A percentile compares a stretch with the other conserved stretches of the same genome.
Conservation (phyloP, 805 yeast species). For the fission yeast (Schizosaccharomyces pombe) region DNA sequence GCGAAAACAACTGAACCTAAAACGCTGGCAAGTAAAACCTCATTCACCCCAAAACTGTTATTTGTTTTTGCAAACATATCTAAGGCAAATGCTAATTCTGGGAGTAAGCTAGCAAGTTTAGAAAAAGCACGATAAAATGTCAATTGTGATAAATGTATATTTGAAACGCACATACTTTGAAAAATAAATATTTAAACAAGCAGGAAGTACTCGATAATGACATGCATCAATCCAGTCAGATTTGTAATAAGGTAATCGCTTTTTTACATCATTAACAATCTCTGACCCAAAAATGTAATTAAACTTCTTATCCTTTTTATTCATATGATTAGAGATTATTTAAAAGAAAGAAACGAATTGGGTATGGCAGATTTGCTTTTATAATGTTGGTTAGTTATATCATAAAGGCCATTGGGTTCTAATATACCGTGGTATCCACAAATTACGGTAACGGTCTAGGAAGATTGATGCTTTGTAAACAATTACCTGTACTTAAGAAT, state of each 20-base stretch:
- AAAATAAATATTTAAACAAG: slow-evolving; percentile 62
- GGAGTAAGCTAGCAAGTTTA: slow-evolving; percentile 24
- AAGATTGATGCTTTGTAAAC: no score
- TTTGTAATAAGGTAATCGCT: slow-evolving; percentile 38
- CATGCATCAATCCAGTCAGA: slow-evolving; percentile 67
- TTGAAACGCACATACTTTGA: slow-evolving; percentile 35
- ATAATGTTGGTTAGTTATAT: no score
- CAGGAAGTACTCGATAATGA: slow-evolving; percentile 71
- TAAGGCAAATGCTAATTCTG: slow-evolving; percentile 89
- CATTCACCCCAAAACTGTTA: slow-evolving; percentile 76
- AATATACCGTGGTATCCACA: no score
- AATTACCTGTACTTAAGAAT: no score
- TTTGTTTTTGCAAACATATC: slow-evolving; percentile 88
- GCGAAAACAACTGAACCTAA: slow-evolving; percentile 82
- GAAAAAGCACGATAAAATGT: not conserved
- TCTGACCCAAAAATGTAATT: slow-evolving; percentile 17
- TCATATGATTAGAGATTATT: no score
- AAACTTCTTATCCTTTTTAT: not conserved
- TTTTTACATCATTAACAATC: slow-evolving; percentile 27
- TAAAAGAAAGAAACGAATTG: no score
- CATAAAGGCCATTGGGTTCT: no score
- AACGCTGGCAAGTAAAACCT: slow-evolving; percentile 61
- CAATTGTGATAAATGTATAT: no score
- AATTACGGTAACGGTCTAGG: no score
- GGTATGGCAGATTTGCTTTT: no score